Evolutionary conservation across 352 stramenopile species (phyloP), one percentile per base, ranked within the genome.

Genomic region (Phytophthora macrochlamydospora): DNA sequence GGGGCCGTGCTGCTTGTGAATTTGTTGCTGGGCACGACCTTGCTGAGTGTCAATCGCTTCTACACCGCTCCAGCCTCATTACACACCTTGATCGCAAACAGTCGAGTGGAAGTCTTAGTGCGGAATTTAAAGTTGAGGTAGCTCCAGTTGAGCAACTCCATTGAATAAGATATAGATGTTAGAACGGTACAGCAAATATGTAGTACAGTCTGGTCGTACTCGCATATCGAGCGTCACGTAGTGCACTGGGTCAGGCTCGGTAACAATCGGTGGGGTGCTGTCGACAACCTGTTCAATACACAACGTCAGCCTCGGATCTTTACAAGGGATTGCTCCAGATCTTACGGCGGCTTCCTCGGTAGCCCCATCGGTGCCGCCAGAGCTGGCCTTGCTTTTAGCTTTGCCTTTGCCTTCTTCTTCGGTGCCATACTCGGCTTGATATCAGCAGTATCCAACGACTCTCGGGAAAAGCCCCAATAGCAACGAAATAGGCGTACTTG

Each of bases 161-260:
- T 18, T 49, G 46, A 58, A 2, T 48, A 61, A 4, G 33, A 55
- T 32, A 35, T 3, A 37, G 46, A 54, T n/a, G 31, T 58, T 14
- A 48, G 28, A 9, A 40, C 24, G 8, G 52, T 31, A 1, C 18
- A 24, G 18, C 18, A 24, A 24, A 24, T 24, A 24, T 24, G 18
- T 24, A 24, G 18, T 24, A 24, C 18, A 24, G 18, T 24, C 18
- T 45, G 4, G 13, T 38, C 42, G 24, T 77, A 85, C 76, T 42
- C 78, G 73, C 78, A 87, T 81, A 38, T 87, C 78, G 11, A 87
- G 73, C 12, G 78, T 85, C 61, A 87, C 78, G 61, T 79, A 84
- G 58, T 81, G 73, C 0, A 75, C 58, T 7, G 76, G 62, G 2
- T 83, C 75, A 7, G 62, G 62, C 33, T 78, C 65, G 8, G 83